Evolutionary conservation across 495 filamentous ascomycete species (phyloP).

Genomic region (Monascus purpureus): DNA sequence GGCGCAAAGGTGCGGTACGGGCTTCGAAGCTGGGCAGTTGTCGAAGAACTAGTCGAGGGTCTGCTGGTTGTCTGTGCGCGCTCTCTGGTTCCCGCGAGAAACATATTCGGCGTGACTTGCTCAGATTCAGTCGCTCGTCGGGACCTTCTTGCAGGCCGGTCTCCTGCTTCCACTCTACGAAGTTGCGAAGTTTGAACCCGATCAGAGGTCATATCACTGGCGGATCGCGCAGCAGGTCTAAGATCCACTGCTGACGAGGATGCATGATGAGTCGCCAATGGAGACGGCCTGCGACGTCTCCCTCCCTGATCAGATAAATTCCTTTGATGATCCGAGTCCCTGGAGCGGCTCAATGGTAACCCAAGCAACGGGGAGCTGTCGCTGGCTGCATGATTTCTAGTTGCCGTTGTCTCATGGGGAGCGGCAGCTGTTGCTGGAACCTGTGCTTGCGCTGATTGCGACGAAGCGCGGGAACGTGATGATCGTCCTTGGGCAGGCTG

Average conservation of each 20-base stretch:
- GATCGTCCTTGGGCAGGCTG: conserved; percentile 10
- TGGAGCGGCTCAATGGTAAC: conserved; percentile 20
- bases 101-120: too few species aligned
- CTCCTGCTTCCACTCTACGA: conserved; percentile 11
- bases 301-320: conserved; percentile 37
- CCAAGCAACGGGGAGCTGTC: conserved; percentile 43
- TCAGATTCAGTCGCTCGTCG: conserved; percentile 24
- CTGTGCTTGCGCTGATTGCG: conserved; percentile 20
- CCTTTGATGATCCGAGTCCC: conserved; percentile 22
- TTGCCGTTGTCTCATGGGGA: conserved; percentile 8
- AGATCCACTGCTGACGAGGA: conserved; percentile 26
- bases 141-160: conserved; percentile 5
- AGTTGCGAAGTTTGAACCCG: conserved; percentile 17
- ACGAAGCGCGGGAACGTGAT: conserved; percentile 17
- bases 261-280: conserved; percentile 16
- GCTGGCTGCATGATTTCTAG: conserved; percentile 31
- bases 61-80: conserved; percentile 9
- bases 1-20: conserved; percentile 3
- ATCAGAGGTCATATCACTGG: conserved; percentile 28
- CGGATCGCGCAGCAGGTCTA: conserved; percentile 22
- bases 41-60: conserved; percentile 9
- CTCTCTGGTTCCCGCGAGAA: too few species aligned
- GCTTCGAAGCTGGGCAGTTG: conserved; percentile 5
- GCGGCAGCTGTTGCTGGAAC: conserved; percentile 1
- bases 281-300: conserved; percentile 22